Conservation (phyloP, 129 eudicot species). For the Rutidosis leptorrhynchoides region DNA sequence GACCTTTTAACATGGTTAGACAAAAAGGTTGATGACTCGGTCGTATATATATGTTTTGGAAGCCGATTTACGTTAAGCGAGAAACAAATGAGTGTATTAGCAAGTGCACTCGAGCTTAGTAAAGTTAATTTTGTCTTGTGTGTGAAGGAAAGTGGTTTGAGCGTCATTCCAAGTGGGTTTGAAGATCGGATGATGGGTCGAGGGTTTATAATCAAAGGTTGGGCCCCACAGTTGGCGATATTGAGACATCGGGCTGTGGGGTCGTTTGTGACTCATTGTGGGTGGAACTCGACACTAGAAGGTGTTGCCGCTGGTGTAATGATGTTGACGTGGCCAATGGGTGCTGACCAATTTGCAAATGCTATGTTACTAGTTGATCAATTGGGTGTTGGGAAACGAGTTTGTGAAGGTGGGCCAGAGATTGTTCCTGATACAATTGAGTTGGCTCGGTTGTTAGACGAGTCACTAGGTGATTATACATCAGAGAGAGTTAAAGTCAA, state of each 20-base stretch:
- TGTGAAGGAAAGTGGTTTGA: not conserved
- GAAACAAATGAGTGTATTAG: not conserved
- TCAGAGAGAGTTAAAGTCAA: constrained; percentile 14
- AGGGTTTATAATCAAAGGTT: constrained; percentile 48
- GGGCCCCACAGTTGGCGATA: constrained; percentile 60
- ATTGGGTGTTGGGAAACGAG: constrained; percentile 47
- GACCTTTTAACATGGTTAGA: constrained; percentile 38
- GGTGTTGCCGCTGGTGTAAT: constrained; percentile 48
- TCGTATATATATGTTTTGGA: constrained; percentile 43
- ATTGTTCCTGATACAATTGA: constrained; percentile 43
- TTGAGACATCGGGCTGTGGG: constrained; percentile 46
- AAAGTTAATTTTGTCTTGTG: constrained; percentile 12
- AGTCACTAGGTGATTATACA: constrained; percentile 19
- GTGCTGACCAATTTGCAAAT: constrained; percentile 55
- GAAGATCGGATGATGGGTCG: constrained; percentile 33
- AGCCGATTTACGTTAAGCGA: constrained; percentile 14
- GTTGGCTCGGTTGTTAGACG: constrained; percentile 39
- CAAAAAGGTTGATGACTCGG: constrained; percentile 13
- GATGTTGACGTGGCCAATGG: constrained; percentile 68
- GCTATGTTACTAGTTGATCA: constrained; percentile 48
- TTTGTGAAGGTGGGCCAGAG: constrained; percentile 39
- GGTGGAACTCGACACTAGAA: constrained; percentile 67
- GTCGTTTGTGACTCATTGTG: constrained; percentile 60
- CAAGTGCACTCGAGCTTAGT: constrained; percentile 20
- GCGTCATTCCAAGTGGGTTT: constrained; percentile 36